These are phyloP conservation scores for Coemansia sp. DNA, from an alignment of 192 early-diverging fungal genomes.

Conservation along the genomic window DNA sequence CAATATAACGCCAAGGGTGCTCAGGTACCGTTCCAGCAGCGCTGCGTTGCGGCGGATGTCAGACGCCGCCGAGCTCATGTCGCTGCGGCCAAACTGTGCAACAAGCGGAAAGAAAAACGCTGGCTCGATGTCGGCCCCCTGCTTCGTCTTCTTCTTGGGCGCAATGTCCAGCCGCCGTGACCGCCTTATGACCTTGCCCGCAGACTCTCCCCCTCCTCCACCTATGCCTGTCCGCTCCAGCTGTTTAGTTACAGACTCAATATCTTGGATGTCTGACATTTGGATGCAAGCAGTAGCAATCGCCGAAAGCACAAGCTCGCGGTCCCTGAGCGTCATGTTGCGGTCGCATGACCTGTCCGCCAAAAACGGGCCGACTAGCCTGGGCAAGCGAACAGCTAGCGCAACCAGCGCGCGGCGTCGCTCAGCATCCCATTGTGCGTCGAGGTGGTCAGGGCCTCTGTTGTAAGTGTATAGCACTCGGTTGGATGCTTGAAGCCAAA, in stretches of 20 bases:
- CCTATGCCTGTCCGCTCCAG: neutral
- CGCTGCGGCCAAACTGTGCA: constrained; percentile 41
- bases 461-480: constrained; percentile 35
- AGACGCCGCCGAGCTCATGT: constrained; percentile 21
- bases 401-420: constrained; percentile 27
- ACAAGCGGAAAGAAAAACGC: constrained; percentile 50
- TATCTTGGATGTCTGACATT: constrained; percentile 15
- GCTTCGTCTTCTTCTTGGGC: constrained; percentile 1
- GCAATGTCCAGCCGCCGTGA: constrained; percentile 40
- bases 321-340: constrained; percentile 39
- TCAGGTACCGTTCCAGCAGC: constrained; percentile 35
- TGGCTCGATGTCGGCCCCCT: constrained; percentile 31
- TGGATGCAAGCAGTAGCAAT: constrained; percentile 43
- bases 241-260: neutral
- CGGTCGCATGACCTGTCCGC: constrained; percentile 43
- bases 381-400: constrained; percentile 27
- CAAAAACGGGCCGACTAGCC: constrained; percentile 35
- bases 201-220: neutral
- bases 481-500: constrained; percentile 39
- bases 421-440: constrained; percentile 33
- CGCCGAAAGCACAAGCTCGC: constrained; percentile 42
- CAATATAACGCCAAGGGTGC: constrained; percentile 45
- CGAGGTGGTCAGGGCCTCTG: constrained; percentile 37
- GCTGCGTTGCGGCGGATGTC: constrained; percentile 33
- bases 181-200: constrained; percentile 36